Conservation (phyloP, 108 stramenopile genomes). For the Nitzschia inconspicua region DNA sequence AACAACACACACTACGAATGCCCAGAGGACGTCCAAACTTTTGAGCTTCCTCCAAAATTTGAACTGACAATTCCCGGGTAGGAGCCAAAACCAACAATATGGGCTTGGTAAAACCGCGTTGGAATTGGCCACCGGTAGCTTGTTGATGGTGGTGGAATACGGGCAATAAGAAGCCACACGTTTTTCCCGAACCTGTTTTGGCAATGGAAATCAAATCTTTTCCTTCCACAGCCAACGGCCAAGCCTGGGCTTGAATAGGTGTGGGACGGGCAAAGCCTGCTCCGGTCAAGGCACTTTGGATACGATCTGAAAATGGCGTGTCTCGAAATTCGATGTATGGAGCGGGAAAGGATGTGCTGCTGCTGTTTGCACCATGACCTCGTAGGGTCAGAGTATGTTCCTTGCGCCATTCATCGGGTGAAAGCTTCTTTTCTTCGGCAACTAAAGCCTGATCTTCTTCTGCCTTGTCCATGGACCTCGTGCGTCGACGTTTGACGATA, state of each 20-base stretch:
- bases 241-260: conserved; percentile 87
- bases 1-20: conserved; percentile 93
- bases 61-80: conserved; percentile 97
- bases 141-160: conserved; percentile 78
- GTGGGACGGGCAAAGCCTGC: conserved; percentile 86
- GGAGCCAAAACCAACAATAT: conserved; percentile 91
- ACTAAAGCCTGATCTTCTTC: conserved; percentile 53
- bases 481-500: conserved; percentile 48
- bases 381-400: conserved; percentile 66
- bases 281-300: conserved; percentile 58
- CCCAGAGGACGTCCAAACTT: conserved; percentile 93
- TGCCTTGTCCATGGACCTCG: conserved; percentile 81
- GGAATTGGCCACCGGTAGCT: conserved; percentile 5
- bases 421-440: conserved; percentile 39
- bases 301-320: conserved; percentile 65
- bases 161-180: conserved; percentile 96
- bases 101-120: conserved; percentile 37
- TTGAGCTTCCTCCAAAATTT: conserved; percentile 95
- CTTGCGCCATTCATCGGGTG: conserved; percentile 80
- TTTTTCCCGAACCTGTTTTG: conserved; percentile 96
- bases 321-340: conserved; percentile 77
- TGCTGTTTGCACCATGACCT: conserved; percentile 48
- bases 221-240: conserved; percentile 88
- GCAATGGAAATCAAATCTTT: conserved; percentile 97
- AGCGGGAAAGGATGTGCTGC: conserved; percentile 34